phyloP scores from a whole-genome alignment of 2,329 filamentous ascomycete species.

The Corinectria fuckeliana region DNA sequence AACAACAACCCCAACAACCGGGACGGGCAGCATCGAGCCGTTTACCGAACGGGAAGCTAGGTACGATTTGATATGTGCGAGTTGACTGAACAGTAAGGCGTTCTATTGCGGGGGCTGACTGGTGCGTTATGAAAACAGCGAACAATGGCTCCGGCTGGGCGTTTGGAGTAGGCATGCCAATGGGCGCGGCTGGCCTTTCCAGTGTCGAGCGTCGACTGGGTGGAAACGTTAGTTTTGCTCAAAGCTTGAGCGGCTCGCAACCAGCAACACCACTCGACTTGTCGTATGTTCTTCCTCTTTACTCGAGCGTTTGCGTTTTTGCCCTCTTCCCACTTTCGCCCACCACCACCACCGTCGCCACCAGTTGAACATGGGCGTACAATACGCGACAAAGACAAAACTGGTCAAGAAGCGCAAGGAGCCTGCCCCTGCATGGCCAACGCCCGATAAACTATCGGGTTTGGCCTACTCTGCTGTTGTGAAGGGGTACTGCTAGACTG shows the following conservation, averaged over 20 bases:
- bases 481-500: conserved; percentile 38
- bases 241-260: conserved; percentile 69
- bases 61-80: conserved; percentile 45
- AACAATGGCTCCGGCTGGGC: conserved; percentile 65
- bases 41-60: conserved; percentile 70
- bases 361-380: neutral
- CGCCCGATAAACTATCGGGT: conserved; percentile 3
- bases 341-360: neutral
- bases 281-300: conserved; percentile 60
- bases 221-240: conserved; percentile 69
- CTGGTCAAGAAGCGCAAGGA: conserved; percentile 21
- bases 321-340: neutral
- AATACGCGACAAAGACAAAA: conserved; percentile 20
- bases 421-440: neutral
- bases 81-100: conserved; percentile 14
- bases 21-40: conserved; percentile 63
- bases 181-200: conserved; percentile 62
- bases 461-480: conserved; percentile 42
- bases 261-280: conserved; percentile 67
- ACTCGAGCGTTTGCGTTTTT: neutral
- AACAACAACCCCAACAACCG: conserved; percentile 55
- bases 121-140: conserved; percentile 43
- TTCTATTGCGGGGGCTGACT: conserved; percentile 30
- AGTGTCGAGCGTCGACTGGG: conserved; percentile 61
- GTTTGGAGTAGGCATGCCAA: conserved; percentile 67